Conservation (phyloP, 176 grass and related monocot genomes). For the Metroxylon sagu region DNA sequence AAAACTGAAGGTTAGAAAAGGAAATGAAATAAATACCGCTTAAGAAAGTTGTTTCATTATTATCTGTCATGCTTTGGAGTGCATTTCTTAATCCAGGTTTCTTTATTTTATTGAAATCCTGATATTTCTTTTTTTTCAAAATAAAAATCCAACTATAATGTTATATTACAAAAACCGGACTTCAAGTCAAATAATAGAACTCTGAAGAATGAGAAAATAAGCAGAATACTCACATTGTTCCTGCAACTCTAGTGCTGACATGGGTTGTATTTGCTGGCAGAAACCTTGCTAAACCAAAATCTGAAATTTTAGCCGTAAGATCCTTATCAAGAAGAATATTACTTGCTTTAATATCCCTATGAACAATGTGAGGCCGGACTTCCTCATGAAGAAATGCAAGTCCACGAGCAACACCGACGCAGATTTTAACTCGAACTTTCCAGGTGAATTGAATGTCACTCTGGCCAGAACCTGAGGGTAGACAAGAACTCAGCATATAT, state of each 20-base stretch:
- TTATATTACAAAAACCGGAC: no score
- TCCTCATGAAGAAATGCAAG: conserved; percentile 90
- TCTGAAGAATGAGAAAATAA: background rate
- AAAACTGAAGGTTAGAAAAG: conserved; percentile 15
- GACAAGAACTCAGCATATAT: background rate
- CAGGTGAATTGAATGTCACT: conserved; percentile 64
- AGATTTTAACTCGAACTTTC: conserved; percentile 60
- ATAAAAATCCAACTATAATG: no score
- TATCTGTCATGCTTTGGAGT: no score
- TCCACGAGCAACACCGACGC: conserved; percentile 59
- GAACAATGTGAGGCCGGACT: conserved; percentile 50
- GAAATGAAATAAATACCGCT: no score
- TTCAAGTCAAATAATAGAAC: no score
- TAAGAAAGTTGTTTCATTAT: no score
- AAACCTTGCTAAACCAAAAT: conserved; percentile 81
- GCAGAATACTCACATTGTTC: conserved; percentile 52
- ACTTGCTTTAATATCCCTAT: conserved; percentile 94
- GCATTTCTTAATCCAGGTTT: no score
- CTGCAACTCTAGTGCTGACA: conserved; percentile 84
- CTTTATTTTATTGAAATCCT: no score
- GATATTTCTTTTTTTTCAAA: no score
- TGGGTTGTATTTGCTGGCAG: conserved; percentile 66
- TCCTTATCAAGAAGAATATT: conserved; percentile 88
- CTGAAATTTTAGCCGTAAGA: conserved; percentile 70
- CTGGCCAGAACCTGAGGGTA: conserved; percentile 37